Percentiles rank a stretch among this genome's conserved stretches.
phyloP scores from a whole-genome alignment of 441 rosid species.

The Populus hybrid region DNA sequence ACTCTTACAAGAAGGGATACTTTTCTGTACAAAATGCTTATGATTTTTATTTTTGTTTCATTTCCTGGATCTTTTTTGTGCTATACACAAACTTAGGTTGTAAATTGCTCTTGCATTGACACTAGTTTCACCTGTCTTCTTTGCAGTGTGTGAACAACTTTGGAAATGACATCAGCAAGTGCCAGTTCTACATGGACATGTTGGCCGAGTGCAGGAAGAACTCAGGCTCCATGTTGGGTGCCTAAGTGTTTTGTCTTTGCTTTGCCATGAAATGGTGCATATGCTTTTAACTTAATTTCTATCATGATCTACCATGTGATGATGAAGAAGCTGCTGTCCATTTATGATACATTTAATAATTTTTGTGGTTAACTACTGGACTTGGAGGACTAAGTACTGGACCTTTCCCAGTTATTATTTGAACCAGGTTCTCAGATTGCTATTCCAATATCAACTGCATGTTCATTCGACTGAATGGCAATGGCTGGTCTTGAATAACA shows the following conservation, averaged over 20 bases:
- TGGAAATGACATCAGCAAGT: constrained; percentile 84
- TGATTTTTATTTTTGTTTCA: not conserved
- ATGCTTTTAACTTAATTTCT: not conserved
- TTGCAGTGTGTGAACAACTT: constrained; percentile 69
- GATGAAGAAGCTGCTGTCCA: constrained; percentile 16
- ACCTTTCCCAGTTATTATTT: not conserved
- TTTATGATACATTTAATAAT: constrained; percentile 16
- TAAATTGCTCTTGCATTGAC: not conserved
- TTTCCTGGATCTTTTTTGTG: not conserved
- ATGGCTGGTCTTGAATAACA: not conserved
- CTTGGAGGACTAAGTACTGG: not conserved
- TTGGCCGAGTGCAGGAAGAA: constrained; percentile 86
- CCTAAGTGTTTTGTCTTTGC: constrained; percentile 19
- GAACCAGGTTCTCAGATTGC: not conserved
- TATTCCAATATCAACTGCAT: not conserved
- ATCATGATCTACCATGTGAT: not conserved
- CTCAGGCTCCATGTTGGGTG: constrained; percentile 43
- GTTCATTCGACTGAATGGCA: not conserved
- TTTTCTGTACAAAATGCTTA: not conserved
- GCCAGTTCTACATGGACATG: constrained; percentile 99
- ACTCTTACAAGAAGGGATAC: not conserved
- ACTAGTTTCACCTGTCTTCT: not conserved
- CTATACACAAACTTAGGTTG: not conserved
- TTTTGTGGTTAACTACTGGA: not conserved
- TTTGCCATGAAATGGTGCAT: constrained; percentile 9